phyloP scores from a whole-genome alignment of 805 yeast genomes.

The Gaillardinia entomophila region DNA sequence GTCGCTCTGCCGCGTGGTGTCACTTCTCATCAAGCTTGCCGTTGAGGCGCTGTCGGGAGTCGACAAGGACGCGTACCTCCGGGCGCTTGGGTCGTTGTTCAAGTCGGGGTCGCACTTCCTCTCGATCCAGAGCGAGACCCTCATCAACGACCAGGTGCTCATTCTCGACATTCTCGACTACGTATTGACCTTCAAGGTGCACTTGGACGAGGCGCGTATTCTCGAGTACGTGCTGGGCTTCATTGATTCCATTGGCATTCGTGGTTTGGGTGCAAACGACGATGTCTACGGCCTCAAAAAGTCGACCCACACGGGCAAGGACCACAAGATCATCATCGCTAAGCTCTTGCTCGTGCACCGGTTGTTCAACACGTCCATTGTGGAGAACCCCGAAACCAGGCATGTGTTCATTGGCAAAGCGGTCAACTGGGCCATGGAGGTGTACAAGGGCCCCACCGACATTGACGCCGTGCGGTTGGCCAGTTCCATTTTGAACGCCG shows the following conservation, averaged over 20 bases:
- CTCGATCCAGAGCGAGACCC: conserved; percentile 37
- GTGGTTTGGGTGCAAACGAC: conserved; percentile 48
- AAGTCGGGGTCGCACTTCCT: conserved; percentile 41
- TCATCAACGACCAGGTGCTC: conserved; percentile 58
- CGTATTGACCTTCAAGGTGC: conserved; percentile 39
- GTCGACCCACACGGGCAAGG: conserved; percentile 35
- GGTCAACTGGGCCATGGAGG: conserved; percentile 54
- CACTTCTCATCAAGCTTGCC: conserved; percentile 43
- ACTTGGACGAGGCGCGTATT: conserved; percentile 34
- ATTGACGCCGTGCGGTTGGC: conserved; percentile 62
- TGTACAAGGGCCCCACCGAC: conserved; percentile 46
- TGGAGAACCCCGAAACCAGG: conserved; percentile 19
- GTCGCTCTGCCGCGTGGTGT: conserved; percentile 55
- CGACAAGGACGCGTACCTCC: conserved; percentile 20
- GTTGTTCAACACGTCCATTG: conserved; percentile 36
- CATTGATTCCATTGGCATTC: conserved; percentile 49
- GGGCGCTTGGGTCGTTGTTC: conserved; percentile 29
- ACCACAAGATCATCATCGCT: conserved; percentile 49
- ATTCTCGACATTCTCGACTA: conserved; percentile 56
- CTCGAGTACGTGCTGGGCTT: conserved; percentile 39
- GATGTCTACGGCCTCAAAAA: conserved; percentile 14
- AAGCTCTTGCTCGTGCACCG: conserved; percentile 61
- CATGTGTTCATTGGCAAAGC: conserved; percentile 39
- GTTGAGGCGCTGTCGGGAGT: conserved; percentile 16
- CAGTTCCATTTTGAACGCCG: conserved; percentile 49